Evolutionary conservation across 1,284 basidiomycete species (phyloP).

Genomic region (Microbotryum lychnidis-dioicae): DNA sequence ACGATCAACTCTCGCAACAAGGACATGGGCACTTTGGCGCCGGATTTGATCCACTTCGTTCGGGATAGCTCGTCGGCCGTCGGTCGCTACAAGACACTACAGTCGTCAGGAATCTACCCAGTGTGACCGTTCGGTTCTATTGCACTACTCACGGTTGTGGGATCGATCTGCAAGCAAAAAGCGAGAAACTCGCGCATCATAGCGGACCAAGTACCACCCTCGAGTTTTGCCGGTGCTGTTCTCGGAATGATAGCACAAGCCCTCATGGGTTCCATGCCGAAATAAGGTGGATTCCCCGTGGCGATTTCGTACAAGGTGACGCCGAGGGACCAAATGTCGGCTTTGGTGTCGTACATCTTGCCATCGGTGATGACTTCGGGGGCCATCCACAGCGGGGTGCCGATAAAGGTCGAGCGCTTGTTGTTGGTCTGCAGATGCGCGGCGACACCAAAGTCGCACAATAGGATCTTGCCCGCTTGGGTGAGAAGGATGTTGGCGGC

Average conservation of each 20-base stretch:
- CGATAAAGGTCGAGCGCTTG: constrained; percentile 89
- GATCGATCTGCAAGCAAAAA: constrained; percentile 73
- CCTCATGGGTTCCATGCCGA: constrained; percentile 65
- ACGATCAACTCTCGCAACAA: constrained; percentile 75
- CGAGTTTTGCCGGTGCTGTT: constrained; percentile 73
- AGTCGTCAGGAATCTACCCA: background rate
- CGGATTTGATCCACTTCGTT: constrained; percentile 84
- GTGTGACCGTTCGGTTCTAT: constrained; percentile 13
- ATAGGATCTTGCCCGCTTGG: constrained; percentile 74
- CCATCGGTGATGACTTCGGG: constrained; percentile 87
- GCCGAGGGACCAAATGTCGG: constrained; percentile 93
- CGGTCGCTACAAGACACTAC: constrained; percentile 52
- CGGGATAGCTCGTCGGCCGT: constrained; percentile 82
- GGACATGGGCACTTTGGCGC: constrained; percentile 59
- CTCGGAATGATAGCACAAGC: constrained; percentile 81
- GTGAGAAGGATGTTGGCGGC: constrained; percentile 91
- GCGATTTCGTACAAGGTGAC: constrained; percentile 93
- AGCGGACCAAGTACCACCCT: constrained; percentile 64
- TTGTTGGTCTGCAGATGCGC: constrained; percentile 76
- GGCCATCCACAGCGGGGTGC: constrained; percentile 98
- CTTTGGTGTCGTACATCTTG: constrained; percentile 83
- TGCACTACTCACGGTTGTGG: constrained; percentile 55
- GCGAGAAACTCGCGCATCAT: constrained; percentile 85
- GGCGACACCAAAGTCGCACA: constrained; percentile 95
- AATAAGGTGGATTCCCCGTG: constrained; percentile 76